Conservation (phyloP, 78 protist species). For the Reticulomyxa filosa region DNA sequence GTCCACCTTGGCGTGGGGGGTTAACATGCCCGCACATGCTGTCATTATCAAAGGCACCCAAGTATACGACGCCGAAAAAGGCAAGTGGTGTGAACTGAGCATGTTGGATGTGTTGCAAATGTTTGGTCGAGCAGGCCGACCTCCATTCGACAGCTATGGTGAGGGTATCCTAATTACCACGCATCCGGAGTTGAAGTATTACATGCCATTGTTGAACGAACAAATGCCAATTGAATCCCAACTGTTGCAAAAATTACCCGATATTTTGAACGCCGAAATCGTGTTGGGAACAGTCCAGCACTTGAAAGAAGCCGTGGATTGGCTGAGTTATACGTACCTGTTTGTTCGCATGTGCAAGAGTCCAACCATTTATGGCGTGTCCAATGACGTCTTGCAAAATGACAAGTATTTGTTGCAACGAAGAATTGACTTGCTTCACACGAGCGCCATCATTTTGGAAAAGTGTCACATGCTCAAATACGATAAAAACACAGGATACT, state of each 20-base stretch:
- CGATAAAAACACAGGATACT: constrained; percentile 60
- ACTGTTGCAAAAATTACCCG: constrained; percentile 50
- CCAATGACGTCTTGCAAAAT: constrained; percentile 16
- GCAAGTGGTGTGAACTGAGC: constrained; percentile 69
- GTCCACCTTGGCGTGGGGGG: constrained; percentile 99
- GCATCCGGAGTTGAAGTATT: constrained; percentile 71
- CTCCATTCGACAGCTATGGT: constrained; percentile 79
- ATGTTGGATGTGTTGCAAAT: constrained; percentile 90
- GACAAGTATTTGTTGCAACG: constrained; percentile 48
- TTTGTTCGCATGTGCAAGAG: constrained; percentile 75
- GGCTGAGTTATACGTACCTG: constrained; percentile 91
- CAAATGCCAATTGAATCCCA: constrained; percentile 96
- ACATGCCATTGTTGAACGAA: constrained; percentile 77
- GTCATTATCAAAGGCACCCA: constrained; percentile 98
- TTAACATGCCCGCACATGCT: constrained; percentile 96
- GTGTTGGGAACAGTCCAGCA: constrained; percentile 65
- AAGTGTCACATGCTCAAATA: constrained; percentile 49
- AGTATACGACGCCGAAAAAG: constrained; percentile 73
- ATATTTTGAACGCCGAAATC: constrained; percentile 93
- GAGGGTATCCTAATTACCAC: constrained; percentile 77
- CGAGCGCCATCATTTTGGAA: constrained; percentile 76
- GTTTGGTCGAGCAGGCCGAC: constrained; percentile 99
- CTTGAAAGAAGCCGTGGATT: constrained; percentile 62
- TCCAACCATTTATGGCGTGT: constrained; percentile 70
- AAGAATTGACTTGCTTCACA: constrained; percentile 59